Conservation (phyloP, 2,329 filamentous ascomycete genomes). For the Cordyceps pruinosa region DNA sequence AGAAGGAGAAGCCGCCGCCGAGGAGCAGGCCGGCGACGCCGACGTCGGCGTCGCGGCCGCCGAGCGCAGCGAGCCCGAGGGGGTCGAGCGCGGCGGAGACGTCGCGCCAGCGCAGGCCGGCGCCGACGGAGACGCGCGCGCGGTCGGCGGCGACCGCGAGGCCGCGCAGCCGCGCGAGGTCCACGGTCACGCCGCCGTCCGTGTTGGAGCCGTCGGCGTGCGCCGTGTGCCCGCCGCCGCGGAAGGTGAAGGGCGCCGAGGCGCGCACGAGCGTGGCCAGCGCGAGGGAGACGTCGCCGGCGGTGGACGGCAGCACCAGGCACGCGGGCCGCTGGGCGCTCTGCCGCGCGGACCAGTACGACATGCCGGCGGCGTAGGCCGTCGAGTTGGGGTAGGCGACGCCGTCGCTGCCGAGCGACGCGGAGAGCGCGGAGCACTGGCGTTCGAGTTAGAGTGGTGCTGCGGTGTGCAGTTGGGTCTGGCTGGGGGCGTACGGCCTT, state of each 20-base stretch:
- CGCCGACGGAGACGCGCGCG: slow-evolving; percentile 32
- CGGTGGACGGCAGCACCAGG: slow-evolving; percentile 16
- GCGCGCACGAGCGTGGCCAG: slow-evolving; percentile 14
- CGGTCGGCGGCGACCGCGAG: slow-evolving; percentile 27
- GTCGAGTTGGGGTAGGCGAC: slow-evolving; percentile 6
- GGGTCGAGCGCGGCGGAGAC: slow-evolving; percentile 35
- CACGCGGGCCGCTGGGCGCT: slow-evolving; percentile 8
- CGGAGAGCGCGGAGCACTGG: slow-evolving; percentile 1
- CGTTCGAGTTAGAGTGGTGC: background rate
- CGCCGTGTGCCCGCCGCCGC: slow-evolving; percentile 45
- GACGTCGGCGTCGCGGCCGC: slow-evolving; percentile 14
- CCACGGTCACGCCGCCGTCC: slow-evolving; percentile 34
- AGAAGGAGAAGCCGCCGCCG: slow-evolving; percentile 38
- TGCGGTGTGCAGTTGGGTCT: too few relatives aligned
- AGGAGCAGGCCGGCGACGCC: slow-evolving; percentile 14
- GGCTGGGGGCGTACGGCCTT: background rate
- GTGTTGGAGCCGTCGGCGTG: slow-evolving; percentile 38
- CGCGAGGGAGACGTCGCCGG: slow-evolving; percentile 14
- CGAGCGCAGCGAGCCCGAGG: slow-evolving; percentile 17
- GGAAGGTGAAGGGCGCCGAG: slow-evolving; percentile 37
- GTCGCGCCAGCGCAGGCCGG: slow-evolving; percentile 37
- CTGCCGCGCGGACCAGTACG: slow-evolving; percentile 7
- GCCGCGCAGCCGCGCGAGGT: slow-evolving; percentile 33
- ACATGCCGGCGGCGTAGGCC: background rate
- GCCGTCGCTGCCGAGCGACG: background rate